Base-by-base conservation (phyloP, 2,329 filamentous ascomycete genomes). In the Nigrograna mackinnonii region DNA sequence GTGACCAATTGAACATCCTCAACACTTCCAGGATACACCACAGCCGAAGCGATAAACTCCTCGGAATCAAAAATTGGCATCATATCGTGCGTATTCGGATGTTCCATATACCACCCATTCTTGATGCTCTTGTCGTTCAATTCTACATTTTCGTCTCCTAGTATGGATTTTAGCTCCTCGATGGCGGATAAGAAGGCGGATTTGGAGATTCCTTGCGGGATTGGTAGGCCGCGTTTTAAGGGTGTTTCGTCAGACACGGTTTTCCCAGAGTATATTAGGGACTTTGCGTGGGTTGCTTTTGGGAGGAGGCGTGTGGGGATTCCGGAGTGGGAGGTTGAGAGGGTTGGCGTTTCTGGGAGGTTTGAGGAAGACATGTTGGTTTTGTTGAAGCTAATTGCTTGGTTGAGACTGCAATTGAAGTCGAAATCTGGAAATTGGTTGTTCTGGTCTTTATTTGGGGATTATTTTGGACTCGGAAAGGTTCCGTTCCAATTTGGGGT, bases 31-130 rank as follows among this genome's bases (percentile, higher is more conserved):
- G 74, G 73, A 38, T 71, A 76, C 3, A 71, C 69, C 4, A 73
- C 63, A 4, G 73, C 74, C 22, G 68, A 70, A 32, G 66, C 69
- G 21, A 73, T 64, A 24, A 76, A 66, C 17, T 70, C 64, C 41
- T 76, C 72, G 39, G 70, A 67, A 32, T 71, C 68, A 31, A 67
- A 57, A 3, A 74, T 57, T 40, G 72, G 68, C 48, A 70, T 72
- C 22, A 70, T 66, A 47, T 75, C 72, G 47, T 75, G 72, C 13
- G 53, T 57, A 26, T 52, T 52, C 3, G 51, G 52, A 22, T 51
- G 51, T 24, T 57, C 49, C 54, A 57, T 57, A 38, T 57, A 57
- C 54, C 54, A 57, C 17, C 54, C 54, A 39, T 49, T 49, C 22
- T 47, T 48, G 3, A 72, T 68, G 26, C 71, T 32, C n/a, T 41